phyloP scores from a whole-genome alignment of 1,284 basidiomycete genomes.

The Inonotus hispidus region DNA sequence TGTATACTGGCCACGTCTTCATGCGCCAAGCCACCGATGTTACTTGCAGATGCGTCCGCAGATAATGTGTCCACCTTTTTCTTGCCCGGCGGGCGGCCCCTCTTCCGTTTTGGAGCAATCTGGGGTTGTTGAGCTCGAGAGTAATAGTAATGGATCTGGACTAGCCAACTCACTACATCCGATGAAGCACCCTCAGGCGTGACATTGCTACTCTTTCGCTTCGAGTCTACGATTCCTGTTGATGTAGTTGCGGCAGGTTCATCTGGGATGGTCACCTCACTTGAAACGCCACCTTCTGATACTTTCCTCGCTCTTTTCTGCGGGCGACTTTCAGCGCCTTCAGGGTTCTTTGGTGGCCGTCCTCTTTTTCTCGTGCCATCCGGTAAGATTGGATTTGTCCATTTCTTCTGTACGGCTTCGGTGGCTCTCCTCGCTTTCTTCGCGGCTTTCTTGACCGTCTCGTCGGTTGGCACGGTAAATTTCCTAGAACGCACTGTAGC shows the following conservation, averaged over 20 bases:
- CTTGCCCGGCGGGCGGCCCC: constrained; percentile 15
- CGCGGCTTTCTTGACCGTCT: constrained; percentile 24
- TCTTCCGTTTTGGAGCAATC: constrained; percentile 3
- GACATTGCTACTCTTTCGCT: constrained; percentile 11
- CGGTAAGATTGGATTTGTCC: constrained; percentile 22
- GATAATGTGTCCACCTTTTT: background rate
- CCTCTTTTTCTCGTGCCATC: constrained; percentile 29
- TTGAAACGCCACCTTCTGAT: background rate
- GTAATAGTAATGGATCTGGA: background rate
- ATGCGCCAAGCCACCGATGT: background rate
- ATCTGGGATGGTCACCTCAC: background rate
- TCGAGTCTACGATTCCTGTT: background rate
- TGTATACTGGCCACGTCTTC: background rate
- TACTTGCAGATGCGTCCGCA: too few species aligned
- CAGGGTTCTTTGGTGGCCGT: constrained; percentile 28
- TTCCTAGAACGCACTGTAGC: constrained; percentile 11
- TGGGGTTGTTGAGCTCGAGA: background rate
- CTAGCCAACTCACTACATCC: background rate
- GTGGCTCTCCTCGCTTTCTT: background rate
- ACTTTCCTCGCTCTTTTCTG: constrained; percentile 5
- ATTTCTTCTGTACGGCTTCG: constrained; percentile 23
- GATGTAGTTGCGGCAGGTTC: background rate
- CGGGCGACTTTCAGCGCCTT: constrained; percentile 6
- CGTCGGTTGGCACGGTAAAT: constrained; percentile 18
- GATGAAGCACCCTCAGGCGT: background rate